These are phyloP conservation scores for Starmerella potacharoeniae DNA, from an alignment of 805 yeast species.

Conservation along the genomic window DNA sequence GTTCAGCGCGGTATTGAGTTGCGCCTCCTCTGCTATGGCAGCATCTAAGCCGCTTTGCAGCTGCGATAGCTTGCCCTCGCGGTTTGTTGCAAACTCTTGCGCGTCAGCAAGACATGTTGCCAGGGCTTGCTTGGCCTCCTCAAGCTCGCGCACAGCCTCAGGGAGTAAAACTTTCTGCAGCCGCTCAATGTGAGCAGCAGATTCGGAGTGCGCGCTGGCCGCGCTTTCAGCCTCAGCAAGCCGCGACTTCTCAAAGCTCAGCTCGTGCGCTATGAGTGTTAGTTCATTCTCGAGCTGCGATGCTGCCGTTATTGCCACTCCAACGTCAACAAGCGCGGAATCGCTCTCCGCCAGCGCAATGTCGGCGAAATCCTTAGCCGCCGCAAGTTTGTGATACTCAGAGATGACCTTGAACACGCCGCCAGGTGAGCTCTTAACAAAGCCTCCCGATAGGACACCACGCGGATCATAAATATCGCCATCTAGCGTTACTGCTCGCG, in stretches of 20 bases:
- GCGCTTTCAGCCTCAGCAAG: conserved; percentile 1
- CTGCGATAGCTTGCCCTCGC: conserved; percentile 65
- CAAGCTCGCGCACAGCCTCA: conserved; percentile 22
- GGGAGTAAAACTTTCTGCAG: not conserved
- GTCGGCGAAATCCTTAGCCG: not conserved
- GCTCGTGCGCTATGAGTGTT: conserved; percentile 8
- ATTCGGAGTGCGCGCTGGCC: not conserved
- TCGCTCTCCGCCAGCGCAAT: not conserved
- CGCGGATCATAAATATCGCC: conserved; percentile 95
- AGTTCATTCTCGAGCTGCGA: conserved; percentile 14
- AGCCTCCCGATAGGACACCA: conserved; percentile 76
- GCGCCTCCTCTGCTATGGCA: not conserved
- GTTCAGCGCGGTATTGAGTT: conserved; percentile 6
- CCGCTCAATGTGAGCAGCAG: not conserved
- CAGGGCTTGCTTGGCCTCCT: conserved; percentile 32
- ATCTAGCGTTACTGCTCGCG: conserved; percentile 79
- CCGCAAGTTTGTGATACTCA: conserved; percentile 6
- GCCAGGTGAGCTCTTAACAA: not conserved
- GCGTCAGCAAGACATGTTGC: conserved; percentile 57
- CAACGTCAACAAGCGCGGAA: not conserved
- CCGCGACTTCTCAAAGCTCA: not conserved
- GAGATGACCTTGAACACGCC: conserved; percentile 6
- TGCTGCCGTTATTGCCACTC: conserved; percentile 1
- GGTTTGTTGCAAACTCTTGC: conserved; percentile 66
- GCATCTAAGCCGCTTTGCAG: conserved; percentile 30